phyloP scores from a whole-genome alignment of 306 rosid genomes.

The Lagenaria siceraria region DNA sequence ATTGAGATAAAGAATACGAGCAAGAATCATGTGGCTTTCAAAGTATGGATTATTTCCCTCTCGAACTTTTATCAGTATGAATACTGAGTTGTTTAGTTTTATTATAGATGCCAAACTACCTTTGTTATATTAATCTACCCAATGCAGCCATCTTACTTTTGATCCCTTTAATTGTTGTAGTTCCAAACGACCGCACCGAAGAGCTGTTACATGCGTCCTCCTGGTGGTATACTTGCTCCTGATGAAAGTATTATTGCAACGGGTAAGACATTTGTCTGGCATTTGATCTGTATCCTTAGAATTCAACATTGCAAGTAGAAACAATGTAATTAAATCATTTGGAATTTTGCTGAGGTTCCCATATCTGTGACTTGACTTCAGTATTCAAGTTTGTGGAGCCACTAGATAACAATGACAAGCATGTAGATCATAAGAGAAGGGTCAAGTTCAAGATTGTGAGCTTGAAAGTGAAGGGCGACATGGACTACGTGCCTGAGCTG shows the following conservation, averaged over 20 bases:
- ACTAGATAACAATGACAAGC: conserved; percentile 66
- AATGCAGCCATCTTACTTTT: conserved; percentile 3
- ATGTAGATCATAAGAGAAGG: conserved; percentile 57
- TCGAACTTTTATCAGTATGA: neutral
- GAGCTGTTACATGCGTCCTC: conserved; percentile 94
- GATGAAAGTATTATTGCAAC: conserved; percentile 71
- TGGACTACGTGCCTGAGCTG: conserved; percentile 85
- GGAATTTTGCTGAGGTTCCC: conserved; percentile 7
- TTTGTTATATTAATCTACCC: neutral
- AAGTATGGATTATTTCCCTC: conserved; percentile 34
- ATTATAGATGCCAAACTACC: neutral
- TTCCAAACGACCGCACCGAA: conserved; percentile 95
- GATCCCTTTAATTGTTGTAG: conserved; percentile 27
- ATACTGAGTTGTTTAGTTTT: neutral
- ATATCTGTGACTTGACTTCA: conserved; percentile 24
- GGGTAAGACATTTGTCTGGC: conserved; percentile 31
- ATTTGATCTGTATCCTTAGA: neutral
- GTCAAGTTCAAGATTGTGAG: conserved; percentile 95
- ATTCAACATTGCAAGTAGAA: neutral
- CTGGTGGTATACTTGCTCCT: conserved; percentile 77
- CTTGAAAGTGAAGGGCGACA: conserved; percentile 69
- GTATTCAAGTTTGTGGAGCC: conserved; percentile 94
- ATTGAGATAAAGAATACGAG: conserved; percentile 64
- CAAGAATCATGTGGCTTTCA: conserved; percentile 80
- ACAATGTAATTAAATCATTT: neutral